phyloP scores from a whole-genome alignment of 345 rosid species.

The Combretum micranthum region DNA sequence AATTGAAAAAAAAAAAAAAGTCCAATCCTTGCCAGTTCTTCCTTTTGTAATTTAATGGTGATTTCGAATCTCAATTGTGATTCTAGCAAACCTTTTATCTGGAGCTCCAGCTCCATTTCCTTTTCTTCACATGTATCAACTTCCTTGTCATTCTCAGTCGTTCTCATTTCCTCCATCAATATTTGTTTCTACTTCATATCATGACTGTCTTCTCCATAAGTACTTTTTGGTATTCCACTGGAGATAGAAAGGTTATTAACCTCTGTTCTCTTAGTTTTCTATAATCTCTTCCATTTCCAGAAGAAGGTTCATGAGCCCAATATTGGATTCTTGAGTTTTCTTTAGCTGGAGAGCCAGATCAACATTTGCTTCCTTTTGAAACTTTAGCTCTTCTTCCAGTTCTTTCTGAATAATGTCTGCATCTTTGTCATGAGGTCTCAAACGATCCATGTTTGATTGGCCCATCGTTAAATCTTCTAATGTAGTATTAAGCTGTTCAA shows the following conservation, averaged over 20 bases:
- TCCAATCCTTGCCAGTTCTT: constrained; percentile 24
- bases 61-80: constrained; percentile 14
- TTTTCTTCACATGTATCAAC: too few species aligned
- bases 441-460: constrained; percentile 19
- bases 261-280: constrained; percentile 44
- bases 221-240: constrained; percentile 10
- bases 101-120: not conserved
- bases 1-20: too few species aligned
- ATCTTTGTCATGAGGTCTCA: constrained; percentile 25
- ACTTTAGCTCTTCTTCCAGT: constrained; percentile 49
- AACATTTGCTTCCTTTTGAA: constrained; percentile 46
- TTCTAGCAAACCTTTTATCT: constrained; percentile 10
- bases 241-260: constrained; percentile 23
- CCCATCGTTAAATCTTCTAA: constrained; percentile 30
- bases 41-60: constrained; percentile 26
- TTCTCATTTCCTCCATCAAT: constrained; percentile 10
- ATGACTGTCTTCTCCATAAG: constrained; percentile 3
- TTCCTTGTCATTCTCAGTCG: not conserved
- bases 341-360: constrained; percentile 44
- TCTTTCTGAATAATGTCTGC: constrained; percentile 28
- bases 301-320: constrained; percentile 58
- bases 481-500: constrained; percentile 30
- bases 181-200: not conserved
- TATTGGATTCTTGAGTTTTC: constrained; percentile 59
- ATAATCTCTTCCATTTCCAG: constrained; percentile 57